phyloP scores from a whole-genome alignment of 495 filamentous ascomycete genomes.

The Talaromyces borbonicus region DNA sequence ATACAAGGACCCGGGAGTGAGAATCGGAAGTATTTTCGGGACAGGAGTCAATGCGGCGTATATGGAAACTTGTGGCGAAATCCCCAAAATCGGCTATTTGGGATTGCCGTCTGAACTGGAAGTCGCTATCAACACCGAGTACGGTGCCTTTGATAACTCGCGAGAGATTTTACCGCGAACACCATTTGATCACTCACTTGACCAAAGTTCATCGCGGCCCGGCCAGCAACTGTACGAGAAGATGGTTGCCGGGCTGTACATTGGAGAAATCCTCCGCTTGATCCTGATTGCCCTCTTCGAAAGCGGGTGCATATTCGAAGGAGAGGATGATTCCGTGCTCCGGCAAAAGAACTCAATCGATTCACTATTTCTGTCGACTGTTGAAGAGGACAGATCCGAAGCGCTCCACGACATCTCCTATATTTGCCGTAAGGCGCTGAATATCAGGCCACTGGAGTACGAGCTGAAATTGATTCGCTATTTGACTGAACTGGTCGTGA shows the following conservation, averaged over 20 bases:
- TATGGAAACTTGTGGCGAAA: conserved; percentile 73
- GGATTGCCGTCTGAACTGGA: conserved; percentile 69
- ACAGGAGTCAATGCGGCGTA: conserved; percentile 96
- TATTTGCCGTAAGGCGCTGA: conserved; percentile 59
- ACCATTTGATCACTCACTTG: conserved; percentile 27
- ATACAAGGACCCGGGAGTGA: conserved; percentile 75
- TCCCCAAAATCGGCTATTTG: conserved; percentile 77
- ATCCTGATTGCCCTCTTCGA: conserved; percentile 29
- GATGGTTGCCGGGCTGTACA: conserved; percentile 39
- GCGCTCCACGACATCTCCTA: conserved; percentile 65
- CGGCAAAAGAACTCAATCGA: conserved; percentile 67
- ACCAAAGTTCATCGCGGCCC: conserved; percentile 28
- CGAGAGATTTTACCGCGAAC: conserved; percentile 74
- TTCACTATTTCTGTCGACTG: conserved; percentile 66
- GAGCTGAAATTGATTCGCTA: conserved; percentile 74
- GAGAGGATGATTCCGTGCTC: conserved; percentile 43
- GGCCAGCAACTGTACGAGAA: conserved; percentile 40
- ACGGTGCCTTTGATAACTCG: conserved; percentile 93
- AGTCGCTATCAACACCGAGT: conserved; percentile 97
- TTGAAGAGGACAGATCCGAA: conserved; percentile 59
- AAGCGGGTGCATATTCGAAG: conserved; percentile 20
- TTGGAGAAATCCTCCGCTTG: conserved; percentile 36
- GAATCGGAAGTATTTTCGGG: conserved; percentile 91
- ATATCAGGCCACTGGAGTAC: conserved; percentile 49
- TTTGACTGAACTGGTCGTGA: conserved; percentile 77